Conservation (phyloP, 1,284 basidiomycete species). For the Tilletia walkeri region DNA sequence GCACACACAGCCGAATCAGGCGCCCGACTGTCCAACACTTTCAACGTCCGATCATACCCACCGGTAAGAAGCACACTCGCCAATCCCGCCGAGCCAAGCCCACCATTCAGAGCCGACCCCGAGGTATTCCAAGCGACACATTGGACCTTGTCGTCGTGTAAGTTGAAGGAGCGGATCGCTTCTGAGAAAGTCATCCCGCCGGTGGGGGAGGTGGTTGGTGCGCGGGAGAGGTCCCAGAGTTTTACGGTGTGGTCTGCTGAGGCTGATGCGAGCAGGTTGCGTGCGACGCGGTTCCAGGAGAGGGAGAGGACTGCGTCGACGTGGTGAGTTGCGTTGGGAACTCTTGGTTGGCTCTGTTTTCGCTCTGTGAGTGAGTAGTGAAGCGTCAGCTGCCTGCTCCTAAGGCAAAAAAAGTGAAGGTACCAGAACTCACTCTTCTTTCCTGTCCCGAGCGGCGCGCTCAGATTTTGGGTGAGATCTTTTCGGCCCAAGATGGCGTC, state of each 20-base stretch:
- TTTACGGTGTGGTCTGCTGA: constrained; percentile 95
- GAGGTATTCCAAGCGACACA: constrained; percentile 90
- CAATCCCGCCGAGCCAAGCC: constrained; percentile 61
- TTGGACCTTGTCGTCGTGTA: constrained; percentile 97
- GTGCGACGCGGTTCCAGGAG: constrained; percentile 85
- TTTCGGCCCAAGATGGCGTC: constrained; percentile 84
- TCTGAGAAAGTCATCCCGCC: neutral
- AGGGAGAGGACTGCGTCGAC: constrained; percentile 89
- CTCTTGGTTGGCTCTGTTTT: constrained; percentile 76
- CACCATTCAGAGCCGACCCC: constrained; percentile 46
- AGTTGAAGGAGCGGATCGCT: constrained; percentile 77
- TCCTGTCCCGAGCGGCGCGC: constrained; percentile 47
- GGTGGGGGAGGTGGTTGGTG: constrained; percentile 52
- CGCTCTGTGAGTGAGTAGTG: constrained; percentile 66
- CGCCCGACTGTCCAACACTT: constrained; percentile 86
- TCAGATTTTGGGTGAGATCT: constrained; percentile 52
- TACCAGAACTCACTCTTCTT: constrained; percentile 45
- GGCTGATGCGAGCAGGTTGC: constrained; percentile 86
- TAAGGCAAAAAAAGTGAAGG: constrained; percentile 62
- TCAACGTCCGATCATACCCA: constrained; percentile 87
- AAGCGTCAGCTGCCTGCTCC: neutral
- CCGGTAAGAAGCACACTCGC: constrained; percentile 75
- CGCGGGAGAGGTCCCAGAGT: constrained; percentile 86
- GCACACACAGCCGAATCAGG: constrained; percentile 75
- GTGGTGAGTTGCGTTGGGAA: constrained; percentile 72